These are phyloP conservation scores for Magnusiomyces clavatus DNA, from an alignment of 1,139 yeast species.

Conservation along the genomic window DNA sequence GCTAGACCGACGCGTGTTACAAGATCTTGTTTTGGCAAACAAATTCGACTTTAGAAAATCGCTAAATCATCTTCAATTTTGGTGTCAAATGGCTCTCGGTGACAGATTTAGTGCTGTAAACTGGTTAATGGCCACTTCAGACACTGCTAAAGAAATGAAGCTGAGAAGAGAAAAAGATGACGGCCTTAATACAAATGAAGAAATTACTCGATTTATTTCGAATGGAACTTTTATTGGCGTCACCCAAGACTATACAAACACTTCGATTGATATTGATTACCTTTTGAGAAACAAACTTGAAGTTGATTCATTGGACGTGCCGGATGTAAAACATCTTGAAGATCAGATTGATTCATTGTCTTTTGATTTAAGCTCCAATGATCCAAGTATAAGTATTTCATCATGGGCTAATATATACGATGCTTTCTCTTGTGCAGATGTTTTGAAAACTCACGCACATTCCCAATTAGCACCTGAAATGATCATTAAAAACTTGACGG, in stretches of 20 bases:
- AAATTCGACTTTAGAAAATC: conserved; percentile 49
- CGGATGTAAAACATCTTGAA: no score
- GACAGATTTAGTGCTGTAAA: conserved; percentile 12
- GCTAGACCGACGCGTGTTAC: conserved; percentile 33
- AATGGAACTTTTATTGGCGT: conserved; percentile 7
- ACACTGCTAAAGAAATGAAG: neutral
- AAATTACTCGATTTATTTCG: conserved; percentile 2
- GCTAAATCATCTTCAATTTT: conserved; percentile 48
- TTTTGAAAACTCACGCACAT: neutral
- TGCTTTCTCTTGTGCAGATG: conserved; percentile 4
- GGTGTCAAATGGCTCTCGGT: conserved; percentile 41
- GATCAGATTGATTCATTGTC: no score
- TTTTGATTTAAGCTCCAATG: no score
- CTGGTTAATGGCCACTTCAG: conserved; percentile 3
- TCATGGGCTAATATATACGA: neutral
- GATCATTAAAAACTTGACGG: neutral
- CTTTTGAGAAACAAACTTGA: no score
- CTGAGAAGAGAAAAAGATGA: no score
- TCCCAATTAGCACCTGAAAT: neutral
- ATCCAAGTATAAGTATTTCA: neutral
- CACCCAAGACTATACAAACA: no score
- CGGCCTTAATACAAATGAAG: no score
- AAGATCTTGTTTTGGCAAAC: conserved; percentile 31
- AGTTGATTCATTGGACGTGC: no score
- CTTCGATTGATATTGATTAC: no score